Conservation (phyloP, 768 basidiomycete genomes). For the Boletus insuetus region DNA sequence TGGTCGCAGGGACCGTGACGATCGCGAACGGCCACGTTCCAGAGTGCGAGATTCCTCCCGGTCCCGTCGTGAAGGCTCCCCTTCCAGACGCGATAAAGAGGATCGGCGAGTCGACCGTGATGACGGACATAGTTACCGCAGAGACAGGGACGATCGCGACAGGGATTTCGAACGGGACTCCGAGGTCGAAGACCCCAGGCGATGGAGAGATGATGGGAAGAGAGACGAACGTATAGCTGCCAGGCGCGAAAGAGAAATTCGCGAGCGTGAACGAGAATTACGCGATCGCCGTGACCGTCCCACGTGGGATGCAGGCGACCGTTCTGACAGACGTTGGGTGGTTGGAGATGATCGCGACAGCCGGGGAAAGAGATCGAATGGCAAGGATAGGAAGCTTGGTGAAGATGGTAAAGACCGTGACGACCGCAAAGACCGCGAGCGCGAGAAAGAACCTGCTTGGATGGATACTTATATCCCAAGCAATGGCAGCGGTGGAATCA, state of each 20-base stretch:
- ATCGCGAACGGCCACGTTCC: constrained; percentile 66
- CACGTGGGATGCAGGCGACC: constrained; percentile 51
- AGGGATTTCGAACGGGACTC: constrained; percentile 44
- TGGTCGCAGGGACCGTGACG: constrained; percentile 53
- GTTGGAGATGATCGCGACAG: constrained; percentile 66
- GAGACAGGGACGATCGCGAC: constrained; percentile 38
- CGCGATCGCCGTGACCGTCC: constrained; percentile 46
- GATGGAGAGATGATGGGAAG: constrained; percentile 82
- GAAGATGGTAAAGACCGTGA: constrained; percentile 49
- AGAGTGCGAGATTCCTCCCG: constrained; percentile 62
- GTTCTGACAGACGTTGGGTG: constrained; percentile 51
- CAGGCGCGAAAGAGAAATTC: constrained; percentile 53
- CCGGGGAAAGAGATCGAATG: constrained; percentile 55
- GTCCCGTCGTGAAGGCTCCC: constrained; percentile 55
- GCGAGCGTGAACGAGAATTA: constrained; percentile 38
- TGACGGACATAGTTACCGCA: constrained; percentile 23
- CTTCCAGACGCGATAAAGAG: constrained; percentile 47
- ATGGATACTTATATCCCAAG: constrained; percentile 85
- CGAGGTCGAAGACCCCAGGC: constrained; percentile 66
- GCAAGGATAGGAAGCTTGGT: constrained; percentile 55
- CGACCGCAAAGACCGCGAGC: constrained; percentile 47
- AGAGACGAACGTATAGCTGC: constrained; percentile 72
- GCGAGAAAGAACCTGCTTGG: constrained; percentile 89
- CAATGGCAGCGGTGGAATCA: constrained; percentile 53
- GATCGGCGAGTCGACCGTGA: constrained; percentile 37